Evolutionary conservation across 306 rosid species (phyloP), one percentile per base, ranked within the genome.

Genomic region (Fragaria nilgerrensis): DNA sequence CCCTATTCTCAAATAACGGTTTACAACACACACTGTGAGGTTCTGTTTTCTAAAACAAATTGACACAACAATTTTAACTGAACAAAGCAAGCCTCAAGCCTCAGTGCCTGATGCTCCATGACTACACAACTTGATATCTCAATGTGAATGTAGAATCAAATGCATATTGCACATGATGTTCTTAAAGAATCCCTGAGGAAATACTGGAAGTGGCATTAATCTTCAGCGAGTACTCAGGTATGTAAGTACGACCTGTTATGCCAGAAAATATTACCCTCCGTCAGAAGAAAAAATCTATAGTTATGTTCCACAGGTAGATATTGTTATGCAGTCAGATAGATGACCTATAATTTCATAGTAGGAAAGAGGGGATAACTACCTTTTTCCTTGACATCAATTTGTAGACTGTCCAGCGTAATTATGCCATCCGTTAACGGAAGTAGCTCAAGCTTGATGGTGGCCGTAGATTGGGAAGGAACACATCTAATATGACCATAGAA

Each of bases 391-490:
- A 92, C 97, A 78, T 88, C 86, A 83, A 96, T 88, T 77, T 92
- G 98, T 72, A 96, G 74, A 8, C 98, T 84, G 83, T 96, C 97
- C 22, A 96, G 87, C 1, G 90, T 88, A 84, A 96, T 92, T 84
- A 92, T 87, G 81, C 97, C 99, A 83, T 88, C 90, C 11, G 97
- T 96, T 83, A 96, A 78, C 34, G 99, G 99, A 80, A 96, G 99
- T 64, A 96, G 87, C 87, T 89, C 97, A 76, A 96, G 91, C 88
- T 91, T 92, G 88, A 93, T 74, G 73, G 99, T 89, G 75, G 91
- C 87, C 23, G 83, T 84, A 72, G 99, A 96, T 73, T 84, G 93
- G 53, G 98, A 76, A 66, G 98, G 98, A 80, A 90, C 87, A 68
- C 89, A 85, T 82, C 99, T 96, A 89, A 68, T 75, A 74, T 17